Evolutionary conservation across 352 stramenopile genomes (phyloP).

Genomic region (Plasmopara muralis): DNA sequence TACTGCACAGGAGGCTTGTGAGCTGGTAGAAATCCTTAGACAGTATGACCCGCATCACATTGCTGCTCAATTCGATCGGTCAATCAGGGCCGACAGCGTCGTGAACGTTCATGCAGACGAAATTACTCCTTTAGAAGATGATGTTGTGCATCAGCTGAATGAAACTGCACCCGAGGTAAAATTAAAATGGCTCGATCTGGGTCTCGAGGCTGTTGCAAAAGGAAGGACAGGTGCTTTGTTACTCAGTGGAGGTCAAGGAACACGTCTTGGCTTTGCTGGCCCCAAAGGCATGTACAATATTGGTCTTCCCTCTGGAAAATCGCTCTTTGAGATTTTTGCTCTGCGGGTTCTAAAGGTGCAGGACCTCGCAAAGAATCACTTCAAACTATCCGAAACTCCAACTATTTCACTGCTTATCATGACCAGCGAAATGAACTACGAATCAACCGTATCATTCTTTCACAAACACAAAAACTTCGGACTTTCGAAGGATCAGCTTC

Average conservation of each 20-base stretch:
- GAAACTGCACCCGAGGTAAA: conserved; percentile 20
- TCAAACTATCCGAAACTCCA: conserved; percentile 20
- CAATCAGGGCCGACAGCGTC: conserved; percentile 25
- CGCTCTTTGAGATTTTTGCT: conserved; percentile 90
- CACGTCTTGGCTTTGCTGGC: conserved; percentile 89
- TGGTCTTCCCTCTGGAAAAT: conserved; percentile 84
- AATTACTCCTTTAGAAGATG: conserved; percentile 33
- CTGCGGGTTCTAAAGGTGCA: conserved; percentile 83
- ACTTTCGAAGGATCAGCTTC: conserved; percentile 78
- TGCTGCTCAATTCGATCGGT: conserved; percentile 30
- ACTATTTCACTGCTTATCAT: conserved; percentile 91
- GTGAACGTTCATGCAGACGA: conserved; percentile 15
- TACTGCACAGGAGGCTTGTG: conserved; percentile 23
- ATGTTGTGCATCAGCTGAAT: conserved; percentile 36
- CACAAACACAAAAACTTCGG: conserved; percentile 88
- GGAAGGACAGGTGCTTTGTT: conserved; percentile 87
- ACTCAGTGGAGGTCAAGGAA: conserved; percentile 92
- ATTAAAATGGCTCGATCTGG: conserved; percentile 32
- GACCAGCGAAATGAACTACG: conserved; percentile 96
- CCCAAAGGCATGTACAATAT: conserved; percentile 94
- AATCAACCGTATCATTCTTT: conserved; percentile 90
- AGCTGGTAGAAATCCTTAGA: conserved; percentile 33
- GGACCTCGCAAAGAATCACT: conserved; percentile 24
- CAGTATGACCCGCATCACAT: conserved; percentile 27
- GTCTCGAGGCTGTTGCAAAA: conserved; percentile 65